Evolutionary conservation across 2,329 filamentous ascomycete species (phyloP), one percentile per base, ranked within the genome.

Genomic region (Coleophoma crateriformis): DNA sequence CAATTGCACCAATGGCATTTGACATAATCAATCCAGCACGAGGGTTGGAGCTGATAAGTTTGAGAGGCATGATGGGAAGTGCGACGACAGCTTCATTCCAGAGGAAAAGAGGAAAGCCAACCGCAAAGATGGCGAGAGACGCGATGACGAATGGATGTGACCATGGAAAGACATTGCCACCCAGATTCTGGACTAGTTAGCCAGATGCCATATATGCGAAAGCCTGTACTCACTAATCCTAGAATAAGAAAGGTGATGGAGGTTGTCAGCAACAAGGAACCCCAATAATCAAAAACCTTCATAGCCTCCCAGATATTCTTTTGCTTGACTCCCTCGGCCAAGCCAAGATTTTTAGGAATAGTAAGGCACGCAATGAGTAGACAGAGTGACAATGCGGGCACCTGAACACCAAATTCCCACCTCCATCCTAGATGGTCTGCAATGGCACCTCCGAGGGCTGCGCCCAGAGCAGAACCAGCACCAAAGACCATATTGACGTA

Each of bases 381-480:
- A 52, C 72, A 76, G 2, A 78, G 44, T 0, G 75, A 22, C 32
- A 84, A 59, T 0, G 72, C 68, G 3, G 78, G 74, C 3, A 84
- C 69, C 64, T 85, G 82, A 7, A 84, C 66, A 47, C 79, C 79
- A 61, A 85, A 89, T 49, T 85, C 84, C 82, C 83, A 87, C 39
- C 87, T 72, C 86, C 86, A 90, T 32, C 87, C 87, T 2, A 90
- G 66, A 33, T 71, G 73, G 60, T 90, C 85, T 20, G 84, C 84
- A 61, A 90, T 79, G 47, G 82, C 73, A 1, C 86, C 86, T 13
- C 86, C 87, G 7, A 87, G 72, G 0, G 85, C 85, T 1, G 85
- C 85, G 3, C 87, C 87, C 2, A 81, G 68, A 7, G 78, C 74
- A 2, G 76, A 71, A 0, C 72, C 77, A n/a, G 74, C 51, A 2